Conservation (phyloP, 2,329 filamentous ascomycete genomes). For the Penicillium sp. region DNA sequence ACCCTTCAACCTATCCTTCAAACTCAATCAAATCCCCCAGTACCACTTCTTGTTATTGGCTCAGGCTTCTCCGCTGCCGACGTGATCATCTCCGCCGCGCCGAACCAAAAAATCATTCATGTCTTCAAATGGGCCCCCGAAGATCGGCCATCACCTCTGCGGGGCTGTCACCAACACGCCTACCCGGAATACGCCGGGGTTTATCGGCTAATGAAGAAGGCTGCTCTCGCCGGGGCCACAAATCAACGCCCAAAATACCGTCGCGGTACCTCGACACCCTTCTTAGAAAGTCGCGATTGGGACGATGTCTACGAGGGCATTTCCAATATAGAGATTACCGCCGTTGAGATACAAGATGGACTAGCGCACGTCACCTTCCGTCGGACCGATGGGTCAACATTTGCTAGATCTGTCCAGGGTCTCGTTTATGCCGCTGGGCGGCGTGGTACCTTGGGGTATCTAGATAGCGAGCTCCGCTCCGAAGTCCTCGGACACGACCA, state of each 20-base stretch:
- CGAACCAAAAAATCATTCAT: slow-evolving; percentile 53
- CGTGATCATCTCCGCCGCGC: slow-evolving; percentile 55
- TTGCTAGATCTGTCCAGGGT: slow-evolving; percentile 50
- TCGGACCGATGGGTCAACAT: slow-evolving; percentile 41
- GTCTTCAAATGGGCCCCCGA: slow-evolving; percentile 62
- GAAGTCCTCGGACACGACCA: slow-evolving; percentile 46
- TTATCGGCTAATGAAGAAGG: slow-evolving; percentile 61
- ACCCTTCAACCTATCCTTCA: slow-evolving; percentile 49
- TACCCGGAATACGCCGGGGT: slow-evolving; percentile 64
- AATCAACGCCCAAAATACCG: slow-evolving; percentile 27
- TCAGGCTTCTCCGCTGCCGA: slow-evolving; percentile 65
- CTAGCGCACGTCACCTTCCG: slow-evolving; percentile 46
- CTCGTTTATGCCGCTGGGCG: slow-evolving; percentile 59
- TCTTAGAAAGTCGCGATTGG: slow-evolving; percentile 53
- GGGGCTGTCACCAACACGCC: slow-evolving; percentile 60
- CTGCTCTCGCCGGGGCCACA: slow-evolving; percentile 31
- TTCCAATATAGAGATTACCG: slow-evolving; percentile 53
- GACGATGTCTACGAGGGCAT: slow-evolving; percentile 55
- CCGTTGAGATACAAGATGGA: slow-evolving; percentile 33
- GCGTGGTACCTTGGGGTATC: slow-evolving; percentile 56
- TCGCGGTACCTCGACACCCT: slow-evolving; percentile 45
- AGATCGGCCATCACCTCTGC: slow-evolving; percentile 56
- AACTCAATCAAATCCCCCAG: slow-evolving; percentile 26
- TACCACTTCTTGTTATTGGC: slow-evolving; percentile 58
- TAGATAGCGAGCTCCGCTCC: slow-evolving; percentile 47